Evolutionary conservation across 306 rosid genomes (phyloP), one percentile per base, ranked within the genome.

Genomic region (Trifolium fragiferum): DNA sequence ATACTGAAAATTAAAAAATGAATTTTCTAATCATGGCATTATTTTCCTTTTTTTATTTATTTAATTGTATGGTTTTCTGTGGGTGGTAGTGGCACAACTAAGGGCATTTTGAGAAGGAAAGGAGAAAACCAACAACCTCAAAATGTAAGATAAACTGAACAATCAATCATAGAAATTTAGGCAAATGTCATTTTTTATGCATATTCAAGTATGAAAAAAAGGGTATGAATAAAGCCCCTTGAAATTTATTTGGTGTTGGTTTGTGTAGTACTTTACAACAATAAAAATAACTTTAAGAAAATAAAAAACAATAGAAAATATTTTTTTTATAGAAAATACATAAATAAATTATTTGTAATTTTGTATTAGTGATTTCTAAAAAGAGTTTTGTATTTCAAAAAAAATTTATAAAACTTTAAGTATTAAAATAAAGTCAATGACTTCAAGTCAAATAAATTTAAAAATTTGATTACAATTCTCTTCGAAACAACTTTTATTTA

Each of bases 121-220:
- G 70, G 78, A 71, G 78, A 71, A 83, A 78, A 71, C 74, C 82
- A 79, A 74, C 86, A 74, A 81, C 88, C 89, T 58, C 75, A 76
- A 58, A 41, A 33, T 70, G 30, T 51, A 68, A 73, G 60, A 4
- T 43, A 53, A 19, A 21, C 10, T 40, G 15, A 32, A 54, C 70
- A 49, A 21, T 18, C 54, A 50, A 67, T 18, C 60, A 27, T 12
- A 41, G 6, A 40, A 20, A 47, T 63, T 53, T 63, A 58, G 27
- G 65, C 62, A 66, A 27, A 21, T 49, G 3, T 19, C 6, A 69
- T 4, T 38, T 72, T 41, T 16, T 60, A 73, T 49, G 55, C 60
- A 75, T 79, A 78, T 54, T 60, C 43, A 72, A 64, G 37, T 3
- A 30, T 30, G 6, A 30, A 30, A 66, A 35, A 68, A 7, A 51